Evolutionary conservation across 2,329 filamentous ascomycete species (phyloP), one percentile per base, ranked within the genome.

Genomic region (Ophiostoma pallidulum): DNA sequence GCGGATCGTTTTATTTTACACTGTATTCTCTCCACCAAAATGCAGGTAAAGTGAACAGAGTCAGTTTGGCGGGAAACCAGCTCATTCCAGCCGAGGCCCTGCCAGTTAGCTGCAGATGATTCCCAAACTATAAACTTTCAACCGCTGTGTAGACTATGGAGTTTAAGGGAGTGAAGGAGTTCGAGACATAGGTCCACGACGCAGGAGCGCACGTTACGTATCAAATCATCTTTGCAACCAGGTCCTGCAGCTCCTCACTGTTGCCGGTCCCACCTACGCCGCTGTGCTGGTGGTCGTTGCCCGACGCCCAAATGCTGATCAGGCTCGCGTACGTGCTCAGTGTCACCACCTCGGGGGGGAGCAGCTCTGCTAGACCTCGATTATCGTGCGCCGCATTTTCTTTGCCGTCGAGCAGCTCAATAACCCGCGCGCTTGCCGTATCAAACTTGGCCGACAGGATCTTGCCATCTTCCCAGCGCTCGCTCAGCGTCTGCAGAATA

Each of bases 401-500:
- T 13, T 26, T 20, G 7, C 36, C 40, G 36, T 54, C 48, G 22
- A 52, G 48, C 18, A 53, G n/a, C 29, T 50, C 48, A 20, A 55
- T 47, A 1, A 56, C 49, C 2, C 46, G 45, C 4, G 51, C 51
- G 37, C 49, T 53, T 4, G 29, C 39, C 12, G 31, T n/a, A 22
- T 58, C 56, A 45, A 57, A 57, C 16, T 48, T 47, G 3, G 41
- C 26, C 2, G 46, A 46, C 18, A 57, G 26, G 2, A 53, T 49
- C 46, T 51, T 57, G n/a, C 57, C 57, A 8, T 57, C 56, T 8
- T 56, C 53, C 56, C 57, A 58, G 3, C 54, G 48, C 44, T 58
- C 56, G 16, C 50, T 48, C 4, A 58, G 45, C 9, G 57, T 51
- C 41, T 54, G 51, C 13, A 58, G 39, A 37, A 56, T 57, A 19